Base-by-base conservation (phyloP, 2,329 filamentous ascomycete genomes). In the Aureobasidium sp. region DNA sequence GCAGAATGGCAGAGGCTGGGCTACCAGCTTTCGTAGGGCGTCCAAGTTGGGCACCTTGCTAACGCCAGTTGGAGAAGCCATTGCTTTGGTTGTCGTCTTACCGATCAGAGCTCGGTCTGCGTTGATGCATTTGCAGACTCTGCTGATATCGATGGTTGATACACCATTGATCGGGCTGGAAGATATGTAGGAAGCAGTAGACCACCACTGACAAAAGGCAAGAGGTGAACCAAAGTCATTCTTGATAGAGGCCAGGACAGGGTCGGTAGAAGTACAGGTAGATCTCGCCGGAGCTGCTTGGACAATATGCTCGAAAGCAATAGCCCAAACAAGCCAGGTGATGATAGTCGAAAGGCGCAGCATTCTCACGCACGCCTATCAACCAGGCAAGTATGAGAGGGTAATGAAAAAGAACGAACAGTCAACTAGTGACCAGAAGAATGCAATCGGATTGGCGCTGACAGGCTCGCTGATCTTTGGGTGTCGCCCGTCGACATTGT, bases 1-100 rank as follows among this genome's bases (percentile, higher is more conserved):
- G 47, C 64, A 66, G 40, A 66, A 66, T 7, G 45, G 38, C 8
- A 66, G 10, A 20, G 64, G 64, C 25, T 66, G 48, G 18, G 64
- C 64, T 3, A 66, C 64, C 15, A 53, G 20, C 51, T 61, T 66
- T 25, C 42, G 55, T 2, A 66, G 64, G 11, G 42, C 42, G 33
- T 53, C 47, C 36, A 61, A 40, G 20, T 58, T 59, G 18, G 51
- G 51, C 18, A 64, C 51, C 13, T 36, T 47, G 38, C 62, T 64
- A 3, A 47, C 33, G 16, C 63, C 63, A 6, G 54, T 65, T 3
- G 63, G 54, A 15, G 42, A 54, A 36, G 40, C 50, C 43, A 65
- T 65, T 2, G 48, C 56, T 18, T n/a, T 59, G 20, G 63, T 65
- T 25, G 31, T 36, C 2, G 63, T 59, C 7, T 55, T 47, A n/a